Percentiles rank a stretch among this genome's conserved stretches.
These are phyloP conservation scores for Talaromyces trachyspermus DNA, from an alignment of 495 filamentous ascomycete species.

Conservation along the genomic window DNA sequence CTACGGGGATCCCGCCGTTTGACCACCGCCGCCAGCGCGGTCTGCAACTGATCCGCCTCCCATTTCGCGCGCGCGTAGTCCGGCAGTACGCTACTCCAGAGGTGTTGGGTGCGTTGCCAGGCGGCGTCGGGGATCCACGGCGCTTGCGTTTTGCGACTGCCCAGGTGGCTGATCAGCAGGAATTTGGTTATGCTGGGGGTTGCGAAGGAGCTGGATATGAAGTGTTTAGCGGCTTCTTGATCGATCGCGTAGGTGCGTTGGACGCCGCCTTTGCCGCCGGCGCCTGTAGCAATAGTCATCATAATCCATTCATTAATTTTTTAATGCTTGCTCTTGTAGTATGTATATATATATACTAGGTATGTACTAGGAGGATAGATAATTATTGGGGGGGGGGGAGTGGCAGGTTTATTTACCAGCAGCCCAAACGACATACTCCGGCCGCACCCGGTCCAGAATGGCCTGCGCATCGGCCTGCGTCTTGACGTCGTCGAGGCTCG, in stretches of 20 bases:
- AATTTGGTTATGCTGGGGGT: constrained; percentile 59
- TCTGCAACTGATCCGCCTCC: constrained; percentile 66
- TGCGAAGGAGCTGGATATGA: constrained; percentile 57
- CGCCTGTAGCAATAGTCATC: constrained; percentile 33
- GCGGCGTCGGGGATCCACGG: constrained; percentile 60
- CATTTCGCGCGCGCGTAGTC: constrained; percentile 69
- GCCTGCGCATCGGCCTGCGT: constrained; percentile 51
- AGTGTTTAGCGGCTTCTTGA: constrained; percentile 60
- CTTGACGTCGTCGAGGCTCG: constrained; percentile 63
- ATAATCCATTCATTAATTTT: too few species aligned
- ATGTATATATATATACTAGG: too few species aligned
- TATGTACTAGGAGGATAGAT: too few species aligned
- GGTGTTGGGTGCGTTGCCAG: constrained; percentile 42
- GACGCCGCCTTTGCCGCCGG: constrained; percentile 68
- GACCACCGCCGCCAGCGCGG: constrained; percentile 43
- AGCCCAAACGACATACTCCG: constrained; percentile 72
- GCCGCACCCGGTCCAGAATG: constrained; percentile 51
- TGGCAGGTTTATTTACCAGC: constrained; percentile 51
- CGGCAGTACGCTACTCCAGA: constrained; percentile 48
- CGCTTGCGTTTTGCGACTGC: constrained; percentile 49
- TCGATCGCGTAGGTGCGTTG: constrained; percentile 55
- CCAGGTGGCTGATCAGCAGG: constrained; percentile 63
- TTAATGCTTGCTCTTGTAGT: too few species aligned
- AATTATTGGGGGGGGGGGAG: too few species aligned
- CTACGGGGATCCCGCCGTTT: constrained; percentile 34